Conservation (phyloP, 2,329 filamentous ascomycete species). For the Tolypocladium amazonense region DNA sequence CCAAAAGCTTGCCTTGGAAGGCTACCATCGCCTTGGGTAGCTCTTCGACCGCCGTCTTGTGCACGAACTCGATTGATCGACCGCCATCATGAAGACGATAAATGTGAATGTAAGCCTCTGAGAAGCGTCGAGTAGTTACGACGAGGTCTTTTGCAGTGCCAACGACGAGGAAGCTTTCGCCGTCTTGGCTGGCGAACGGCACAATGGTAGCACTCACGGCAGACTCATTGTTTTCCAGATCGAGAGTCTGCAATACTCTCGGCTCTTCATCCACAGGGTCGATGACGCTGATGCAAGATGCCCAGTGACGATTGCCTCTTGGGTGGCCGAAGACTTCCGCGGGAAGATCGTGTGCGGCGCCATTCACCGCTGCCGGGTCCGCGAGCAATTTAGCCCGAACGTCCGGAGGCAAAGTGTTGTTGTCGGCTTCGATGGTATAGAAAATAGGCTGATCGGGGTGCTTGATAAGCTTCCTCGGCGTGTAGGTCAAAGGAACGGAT, state of each 20-base stretch:
- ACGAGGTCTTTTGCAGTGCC: slow-evolving; percentile 88
- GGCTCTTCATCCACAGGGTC: slow-evolving; percentile 69
- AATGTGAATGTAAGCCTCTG: slow-evolving; percentile 78
- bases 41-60: slow-evolving; percentile 88
- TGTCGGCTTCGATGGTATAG: slow-evolving; percentile 90
- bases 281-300: slow-evolving; percentile 86
- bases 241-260: slow-evolving; percentile 61
- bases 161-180: slow-evolving; percentile 84
- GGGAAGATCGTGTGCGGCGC: slow-evolving; percentile 58
- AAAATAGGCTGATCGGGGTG: slow-evolving; percentile 84
- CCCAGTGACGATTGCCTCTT: slow-evolving; percentile 76
- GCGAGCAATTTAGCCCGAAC: slow-evolving; percentile 64
- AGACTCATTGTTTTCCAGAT: slow-evolving; percentile 83
- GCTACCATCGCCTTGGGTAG: slow-evolving; percentile 82
- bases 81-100: slow-evolving; percentile 85
- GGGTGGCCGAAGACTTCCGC: slow-evolving; percentile 85
- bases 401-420: slow-evolving; percentile 77
- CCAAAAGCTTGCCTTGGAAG: slow-evolving; percentile 83
- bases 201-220: slow-evolving; percentile 79
- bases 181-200: slow-evolving; percentile 77
- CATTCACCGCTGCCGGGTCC: slow-evolving; percentile 60
- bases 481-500: slow-evolving; percentile 78
- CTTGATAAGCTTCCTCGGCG: slow-evolving; percentile 75
- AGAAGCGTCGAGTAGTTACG: slow-evolving; percentile 64
- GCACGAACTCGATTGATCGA: slow-evolving; percentile 83